These are phyloP conservation scores for Ampelocalamus luodianensis DNA, from an alignment of 176 grass and related monocot species.

Conservation along the genomic window DNA sequence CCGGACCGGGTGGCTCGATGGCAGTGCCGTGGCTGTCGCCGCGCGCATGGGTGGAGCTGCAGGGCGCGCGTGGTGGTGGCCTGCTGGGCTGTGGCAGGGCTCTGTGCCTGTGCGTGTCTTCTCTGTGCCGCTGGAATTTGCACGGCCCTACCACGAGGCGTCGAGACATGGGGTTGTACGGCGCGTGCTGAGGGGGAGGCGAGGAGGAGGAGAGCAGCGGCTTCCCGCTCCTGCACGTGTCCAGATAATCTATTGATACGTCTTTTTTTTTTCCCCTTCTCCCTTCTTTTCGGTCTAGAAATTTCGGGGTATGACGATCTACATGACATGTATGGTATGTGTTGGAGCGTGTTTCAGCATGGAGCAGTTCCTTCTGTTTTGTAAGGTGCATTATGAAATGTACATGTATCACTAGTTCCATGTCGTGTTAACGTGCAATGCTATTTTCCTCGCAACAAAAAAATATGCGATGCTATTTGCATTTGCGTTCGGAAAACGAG, in stretches of 20 bases:
- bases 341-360: not conserved
- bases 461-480: not conserved
- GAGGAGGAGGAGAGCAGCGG: not conserved
- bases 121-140: constrained; percentile 30
- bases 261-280: not conserved
- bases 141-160: constrained; percentile 55
- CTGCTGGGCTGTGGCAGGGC: constrained; percentile 24
- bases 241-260: not conserved
- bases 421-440: no score
- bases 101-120: not conserved
- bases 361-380: not conserved
- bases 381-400: not conserved
- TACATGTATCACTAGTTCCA: not conserved
- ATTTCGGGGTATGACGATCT: not conserved
- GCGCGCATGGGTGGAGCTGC: constrained; percentile 27
- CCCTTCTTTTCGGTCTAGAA: not conserved
- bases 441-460: no score
- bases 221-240: constrained; percentile 18
- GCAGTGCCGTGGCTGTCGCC: constrained; percentile 24
- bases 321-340: not conserved
- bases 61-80: constrained; percentile 40
- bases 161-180: constrained; percentile 34
- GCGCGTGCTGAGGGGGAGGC: not conserved
- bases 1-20: not conserved
- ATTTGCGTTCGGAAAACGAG: not conserved